A percentile compares a stretch with the other conserved stretches of the same genome.
These are phyloP conservation scores for Globisporangium takayamanum DNA, from an alignment of 352 stramenopile species.

Conservation along the genomic window DNA sequence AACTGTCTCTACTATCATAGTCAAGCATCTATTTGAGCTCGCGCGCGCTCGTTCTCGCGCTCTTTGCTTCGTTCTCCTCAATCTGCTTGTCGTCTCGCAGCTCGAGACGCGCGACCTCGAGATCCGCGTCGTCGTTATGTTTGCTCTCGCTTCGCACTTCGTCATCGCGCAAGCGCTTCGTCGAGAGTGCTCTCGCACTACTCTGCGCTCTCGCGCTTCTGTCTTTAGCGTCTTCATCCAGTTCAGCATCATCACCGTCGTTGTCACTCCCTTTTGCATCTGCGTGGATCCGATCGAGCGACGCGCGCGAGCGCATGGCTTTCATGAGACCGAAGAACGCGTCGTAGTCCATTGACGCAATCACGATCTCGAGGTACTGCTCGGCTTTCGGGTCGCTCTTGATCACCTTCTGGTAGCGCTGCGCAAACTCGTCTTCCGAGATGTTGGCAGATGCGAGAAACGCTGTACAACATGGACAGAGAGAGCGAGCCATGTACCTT, in stretches of 20 bases:
- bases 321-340: slow-evolving; percentile 74
- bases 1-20: no score
- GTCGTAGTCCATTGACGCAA: slow-evolving; percentile 76
- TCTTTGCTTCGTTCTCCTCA: background rate
- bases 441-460: slow-evolving; percentile 44
- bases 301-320: slow-evolving; percentile 49
- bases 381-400: slow-evolving; percentile 51
- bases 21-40: background rate
- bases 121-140: background rate
- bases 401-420: slow-evolving; percentile 44
- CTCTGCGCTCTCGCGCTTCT: no score
- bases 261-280: slow-evolving; percentile 23
- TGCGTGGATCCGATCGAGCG: slow-evolving; percentile 26
- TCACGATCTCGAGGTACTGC: slow-evolving; percentile 68
- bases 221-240: slow-evolving; percentile 3
- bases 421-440: slow-evolving; percentile 52
- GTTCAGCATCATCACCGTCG: background rate
- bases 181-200: background rate
- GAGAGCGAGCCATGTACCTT: no score
- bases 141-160: background rate
- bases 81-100: background rate
- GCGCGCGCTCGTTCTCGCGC: background rate
- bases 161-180: background rate
- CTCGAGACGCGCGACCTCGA: background rate
- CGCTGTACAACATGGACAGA: slow-evolving; percentile 14